These are phyloP conservation scores for Calocera cornea DNA, from an alignment of 768 basidiomycete species.

Conservation along the genomic window DNA sequence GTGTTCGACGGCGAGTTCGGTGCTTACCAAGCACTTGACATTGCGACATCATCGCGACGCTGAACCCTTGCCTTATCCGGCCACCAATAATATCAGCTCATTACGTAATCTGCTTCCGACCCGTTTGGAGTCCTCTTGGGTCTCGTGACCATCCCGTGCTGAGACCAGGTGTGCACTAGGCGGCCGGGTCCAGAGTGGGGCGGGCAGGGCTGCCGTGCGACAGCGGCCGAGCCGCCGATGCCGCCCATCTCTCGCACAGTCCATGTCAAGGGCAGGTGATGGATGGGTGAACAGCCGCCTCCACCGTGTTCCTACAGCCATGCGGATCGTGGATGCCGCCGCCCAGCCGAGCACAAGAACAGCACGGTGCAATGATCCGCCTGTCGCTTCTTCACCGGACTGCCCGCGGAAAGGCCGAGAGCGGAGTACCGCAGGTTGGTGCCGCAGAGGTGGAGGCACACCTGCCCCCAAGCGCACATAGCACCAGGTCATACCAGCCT, in stretches of 20 bases:
- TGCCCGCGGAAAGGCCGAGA: no score
- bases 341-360: neutral
- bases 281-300: neutral
- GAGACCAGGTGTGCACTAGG: no score
- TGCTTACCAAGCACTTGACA: neutral
- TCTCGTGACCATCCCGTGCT: neutral
- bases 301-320: neutral
- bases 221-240: slow-evolving; percentile 2
- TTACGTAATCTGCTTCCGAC: neutral
- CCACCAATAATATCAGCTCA: neutral
- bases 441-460: neutral
- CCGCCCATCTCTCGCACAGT: neutral
- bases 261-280: neutral
- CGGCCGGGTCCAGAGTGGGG: neutral
- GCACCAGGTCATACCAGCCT: neutral
- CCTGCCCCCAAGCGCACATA: neutral
- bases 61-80: neutral
- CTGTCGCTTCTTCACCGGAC: neutral
- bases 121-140: neutral
- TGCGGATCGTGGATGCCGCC: neutral
- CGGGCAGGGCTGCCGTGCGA: neutral
- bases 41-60: neutral
- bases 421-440: neutral
- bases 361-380: neutral
- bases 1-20: neutral